Evolutionary conservation across 352 stramenopile genomes (phyloP), one percentile per base, ranked within the genome.

Genomic region (Phytophthora fragariaefolia): DNA sequence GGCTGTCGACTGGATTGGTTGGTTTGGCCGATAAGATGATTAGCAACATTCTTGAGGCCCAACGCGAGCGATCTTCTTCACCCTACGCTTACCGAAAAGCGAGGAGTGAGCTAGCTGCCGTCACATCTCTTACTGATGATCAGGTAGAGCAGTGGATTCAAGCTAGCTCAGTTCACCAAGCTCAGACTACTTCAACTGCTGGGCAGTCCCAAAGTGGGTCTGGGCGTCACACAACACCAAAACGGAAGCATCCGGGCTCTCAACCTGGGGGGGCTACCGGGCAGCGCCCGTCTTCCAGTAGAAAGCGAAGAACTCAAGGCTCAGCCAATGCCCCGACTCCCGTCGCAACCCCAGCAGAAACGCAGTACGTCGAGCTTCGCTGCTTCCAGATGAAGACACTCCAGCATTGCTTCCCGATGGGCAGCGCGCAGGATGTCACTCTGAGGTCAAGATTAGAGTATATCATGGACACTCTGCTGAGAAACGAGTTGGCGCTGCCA

Each of bases 131-230:
- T 2, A 79, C 66, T 3, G 80, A 90, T 15, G 62, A 79, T 6
- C 69, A 92, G 20, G 68, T 92, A 8, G 83, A 94, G 46, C 73
- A 88, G 47, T 94, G 85, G 85, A 75, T 92, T 56, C 76, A 83
- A 61, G 49, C 71, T 12, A 79, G 67, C 20, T 55, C 61, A n/a
- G 53, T 58, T 4, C 47, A 63, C 8, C 28, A 69, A 27, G 43
- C 52, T 18, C 58, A 73, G 27, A 38, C 52, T 43, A 47, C 60
- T 23, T 73, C 69, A 20, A 38, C 51, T 28, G 48, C 52, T 18
- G 63, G 58, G 17, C 79, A 86, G n/a, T 51, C 61, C 2, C 71
- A 76, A 36, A 77, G 54, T 34, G 70, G 62, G 22, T 65, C 53
- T 4, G 69, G 63, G 23, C 79, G 81, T n/a, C 79, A 89, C 22